Conservation (phyloP, 2,329 filamentous ascomycete species). For the Nakataea oryzae region DNA sequence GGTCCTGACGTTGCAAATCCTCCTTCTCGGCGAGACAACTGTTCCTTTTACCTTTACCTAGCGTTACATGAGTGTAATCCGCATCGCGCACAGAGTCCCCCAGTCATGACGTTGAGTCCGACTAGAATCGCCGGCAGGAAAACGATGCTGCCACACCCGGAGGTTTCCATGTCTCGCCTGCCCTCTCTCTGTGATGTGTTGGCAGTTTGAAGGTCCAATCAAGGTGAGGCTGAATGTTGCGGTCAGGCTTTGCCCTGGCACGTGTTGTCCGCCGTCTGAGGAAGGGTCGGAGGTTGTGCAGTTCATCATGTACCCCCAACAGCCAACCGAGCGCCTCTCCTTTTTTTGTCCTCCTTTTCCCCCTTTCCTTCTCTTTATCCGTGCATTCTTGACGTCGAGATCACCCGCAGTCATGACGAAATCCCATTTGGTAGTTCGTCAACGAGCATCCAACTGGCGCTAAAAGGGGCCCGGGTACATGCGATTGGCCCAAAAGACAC, state of each 20-base stretch:
- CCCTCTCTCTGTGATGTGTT: too few species aligned
- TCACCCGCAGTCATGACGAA: too few species aligned
- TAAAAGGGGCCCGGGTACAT: background rate
- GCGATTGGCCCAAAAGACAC: background rate
- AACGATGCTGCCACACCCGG: too few species aligned
- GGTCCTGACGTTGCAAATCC: background rate
- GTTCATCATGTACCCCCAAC: background rate
- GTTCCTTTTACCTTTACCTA: background rate
- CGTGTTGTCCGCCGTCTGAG: background rate
- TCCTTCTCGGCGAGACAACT: too few species aligned
- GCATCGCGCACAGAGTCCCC: background rate
- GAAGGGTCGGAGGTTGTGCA: too few species aligned
- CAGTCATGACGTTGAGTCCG: too few species aligned
- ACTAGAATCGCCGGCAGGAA: too few species aligned
- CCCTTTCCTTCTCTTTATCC: background rate
- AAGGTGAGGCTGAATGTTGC: background rate
- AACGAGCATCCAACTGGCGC: too few species aligned
- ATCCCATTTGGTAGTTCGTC: too few species aligned
- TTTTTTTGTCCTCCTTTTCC: background rate
- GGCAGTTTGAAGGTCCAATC: too few species aligned
- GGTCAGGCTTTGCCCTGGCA: background rate
- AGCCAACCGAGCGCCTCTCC: background rate
- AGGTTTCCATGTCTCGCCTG: too few species aligned
- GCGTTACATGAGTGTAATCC: background rate
- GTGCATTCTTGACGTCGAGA: too few species aligned